phyloP scores from a whole-genome alignment of 2,329 filamentous ascomycete genomes.

The Aspergillus amoenus region DNA sequence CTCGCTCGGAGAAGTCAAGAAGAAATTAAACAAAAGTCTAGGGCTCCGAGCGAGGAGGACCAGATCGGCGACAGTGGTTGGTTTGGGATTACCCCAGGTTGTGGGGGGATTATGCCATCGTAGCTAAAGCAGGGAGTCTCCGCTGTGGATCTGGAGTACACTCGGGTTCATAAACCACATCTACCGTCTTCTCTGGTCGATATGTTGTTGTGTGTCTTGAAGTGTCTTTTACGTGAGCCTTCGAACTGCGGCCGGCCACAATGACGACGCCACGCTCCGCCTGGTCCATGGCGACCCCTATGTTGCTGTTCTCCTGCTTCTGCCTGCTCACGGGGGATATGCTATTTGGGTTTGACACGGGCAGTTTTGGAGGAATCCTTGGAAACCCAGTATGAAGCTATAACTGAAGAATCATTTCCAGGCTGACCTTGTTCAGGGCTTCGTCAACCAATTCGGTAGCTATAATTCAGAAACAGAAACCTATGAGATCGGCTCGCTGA shows the following conservation, averaged over 20 bases:
- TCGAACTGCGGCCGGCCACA: neutral
- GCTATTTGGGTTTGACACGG: neutral
- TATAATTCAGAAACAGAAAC: neutral
- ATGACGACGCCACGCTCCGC: neutral
- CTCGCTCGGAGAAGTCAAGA: neutral
- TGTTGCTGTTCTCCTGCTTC: conserved; percentile 1
- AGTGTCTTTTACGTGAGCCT: too few relatives aligned
- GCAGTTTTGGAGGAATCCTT: neutral
- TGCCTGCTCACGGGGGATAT: neutral
- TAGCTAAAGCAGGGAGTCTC: neutral
- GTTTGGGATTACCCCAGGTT: neutral
- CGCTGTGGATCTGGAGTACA: neutral
- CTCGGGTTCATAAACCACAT: too few relatives aligned
- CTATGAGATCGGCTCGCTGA: neutral
- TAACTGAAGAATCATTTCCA: neutral
- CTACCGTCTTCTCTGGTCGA: too few relatives aligned
- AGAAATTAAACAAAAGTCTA: neutral
- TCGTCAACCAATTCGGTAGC: neutral
- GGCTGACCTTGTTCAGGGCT: neutral
- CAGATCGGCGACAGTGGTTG: neutral
- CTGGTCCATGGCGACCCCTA: conserved; percentile 1
- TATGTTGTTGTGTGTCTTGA: too few relatives aligned
- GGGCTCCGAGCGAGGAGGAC: neutral
- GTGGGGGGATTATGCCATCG: neutral
- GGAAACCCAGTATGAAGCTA: neutral